Evolutionary conservation across 2,329 filamentous ascomycete genomes (phyloP), one percentile per base, ranked within the genome.

Genomic region (Rugonectria rugulosa): DNA sequence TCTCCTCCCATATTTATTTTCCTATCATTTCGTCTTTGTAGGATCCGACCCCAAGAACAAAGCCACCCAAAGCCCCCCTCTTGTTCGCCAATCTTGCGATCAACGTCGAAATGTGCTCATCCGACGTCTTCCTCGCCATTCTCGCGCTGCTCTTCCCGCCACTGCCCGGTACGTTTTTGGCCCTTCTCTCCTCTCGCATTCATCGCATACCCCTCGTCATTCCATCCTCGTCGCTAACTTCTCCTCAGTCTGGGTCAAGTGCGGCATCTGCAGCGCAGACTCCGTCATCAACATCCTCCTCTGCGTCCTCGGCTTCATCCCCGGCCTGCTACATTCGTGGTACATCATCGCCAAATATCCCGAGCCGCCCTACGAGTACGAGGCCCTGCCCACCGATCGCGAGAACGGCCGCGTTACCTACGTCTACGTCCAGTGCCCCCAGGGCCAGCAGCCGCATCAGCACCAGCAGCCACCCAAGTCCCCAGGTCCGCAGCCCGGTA

Each of bases 301-400:
- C 68, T 95, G 90, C 75, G 72, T 86, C 49, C 85, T 94, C 19
- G 90, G 88, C 67, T 92, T 82, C 70, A 75, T 98, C 57, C 94
- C 94, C 17, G 94, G 94, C 58, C 88, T 98, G 44, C 79, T 99
- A 3, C 95, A 99, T 79, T 86, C 93, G 60, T 98, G 95, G 94
- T 99, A 98, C 82, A 96, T 98, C 75, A 97, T 99, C 76, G 85
- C 91, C 68, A 89, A 91, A 71, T 91, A 89, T 73, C 95, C 95
- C 55, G 94, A 97, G 58, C 65, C 83, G 34, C 81, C 88, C 55
- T 84, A 83, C 73, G 85, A 89, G 60, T 92, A 95, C 75, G 85
- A 91, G 64, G 77, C 80, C 45, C 73, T 90, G 34, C 76, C 83
- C 5, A 84, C 87, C 48, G 82, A 85, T 67, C 65, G 71, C 66